phyloP scores from a whole-genome alignment of 345 rosid species.

The Acer saccharum region DNA sequence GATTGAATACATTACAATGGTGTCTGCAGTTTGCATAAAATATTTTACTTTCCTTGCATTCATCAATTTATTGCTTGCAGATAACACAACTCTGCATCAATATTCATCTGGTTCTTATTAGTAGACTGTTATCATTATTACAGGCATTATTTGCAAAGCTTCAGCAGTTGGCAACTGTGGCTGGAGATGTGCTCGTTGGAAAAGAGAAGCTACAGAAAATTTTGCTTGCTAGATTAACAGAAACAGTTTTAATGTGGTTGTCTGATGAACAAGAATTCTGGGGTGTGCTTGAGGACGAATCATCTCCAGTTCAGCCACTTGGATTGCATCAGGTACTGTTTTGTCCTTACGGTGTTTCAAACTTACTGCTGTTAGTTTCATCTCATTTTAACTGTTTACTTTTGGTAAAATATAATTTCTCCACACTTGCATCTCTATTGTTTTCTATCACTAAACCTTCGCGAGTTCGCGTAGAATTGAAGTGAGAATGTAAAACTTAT shows the following conservation, averaged over 20 bases:
- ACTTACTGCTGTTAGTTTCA: neutral
- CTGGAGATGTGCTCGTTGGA: constrained; percentile 90
- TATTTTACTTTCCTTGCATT: neutral
- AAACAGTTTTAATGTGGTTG: constrained; percentile 94
- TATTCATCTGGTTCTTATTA: constrained; percentile 1
- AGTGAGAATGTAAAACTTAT: neutral
- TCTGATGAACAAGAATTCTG: constrained; percentile 94
- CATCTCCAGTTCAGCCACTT: constrained; percentile 67
- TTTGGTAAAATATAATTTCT: neutral
- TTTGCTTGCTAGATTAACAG: constrained; percentile 92
- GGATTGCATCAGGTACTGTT: constrained; percentile 86
- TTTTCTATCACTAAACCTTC: neutral
- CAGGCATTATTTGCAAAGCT: constrained; percentile 95
- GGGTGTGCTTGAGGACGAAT: constrained; percentile 83
- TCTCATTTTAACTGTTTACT: neutral
- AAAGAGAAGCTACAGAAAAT: constrained; percentile 91
- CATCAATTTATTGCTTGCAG: neutral
- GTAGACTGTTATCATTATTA: constrained; percentile 24
- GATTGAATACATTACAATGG: neutral
- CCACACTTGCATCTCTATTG: neutral
- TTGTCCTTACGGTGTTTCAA: constrained; percentile 3
- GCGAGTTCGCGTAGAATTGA: neutral
- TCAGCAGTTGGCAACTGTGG: constrained; percentile 92
- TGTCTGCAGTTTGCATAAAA: constrained; percentile 1
- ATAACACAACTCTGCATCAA: neutral